Evolutionary conservation across 768 basidiomycete genomes (phyloP).

Genomic region (Phanerochaete carnosa): DNA sequence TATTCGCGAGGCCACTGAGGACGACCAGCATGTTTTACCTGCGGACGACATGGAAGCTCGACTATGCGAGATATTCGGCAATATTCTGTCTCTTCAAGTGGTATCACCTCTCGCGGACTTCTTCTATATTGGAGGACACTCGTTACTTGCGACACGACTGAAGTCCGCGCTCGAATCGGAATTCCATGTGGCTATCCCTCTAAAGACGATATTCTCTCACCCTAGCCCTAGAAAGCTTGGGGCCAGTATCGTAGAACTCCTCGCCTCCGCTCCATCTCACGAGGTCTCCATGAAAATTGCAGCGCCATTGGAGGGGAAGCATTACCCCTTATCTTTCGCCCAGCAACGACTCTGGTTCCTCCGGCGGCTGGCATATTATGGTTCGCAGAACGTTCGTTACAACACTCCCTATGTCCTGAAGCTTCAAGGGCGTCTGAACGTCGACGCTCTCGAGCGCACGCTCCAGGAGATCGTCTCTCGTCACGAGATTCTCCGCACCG

Average conservation of each 20-base stretch:
- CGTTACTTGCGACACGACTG: neutral
- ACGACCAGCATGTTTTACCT: neutral
- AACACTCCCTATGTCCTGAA: neutral
- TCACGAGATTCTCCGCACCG: neutral
- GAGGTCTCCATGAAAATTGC: neutral
- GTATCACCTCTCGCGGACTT: neutral
- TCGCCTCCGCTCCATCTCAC: neutral
- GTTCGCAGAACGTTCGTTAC: neutral
- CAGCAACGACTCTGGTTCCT: neutral
- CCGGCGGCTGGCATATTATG: neutral
- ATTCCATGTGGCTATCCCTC: neutral
- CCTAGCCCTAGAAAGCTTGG: neutral
- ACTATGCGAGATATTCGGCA: neutral
- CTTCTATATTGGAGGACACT: neutral
- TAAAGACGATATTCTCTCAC: neutral
- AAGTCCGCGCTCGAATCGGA: neutral
- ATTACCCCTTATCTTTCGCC: neutral
- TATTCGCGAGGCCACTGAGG: neutral
- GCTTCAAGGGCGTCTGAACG: neutral
- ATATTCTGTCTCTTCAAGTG: neutral
- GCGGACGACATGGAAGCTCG: neutral
- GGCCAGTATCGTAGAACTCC: neutral
- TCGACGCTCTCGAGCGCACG: neutral
- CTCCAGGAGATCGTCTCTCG: neutral
- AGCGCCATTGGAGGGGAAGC: neutral